These are phyloP conservation scores for Ophiosphaerella herpotricha DNA, from an alignment of 2,329 filamentous ascomycete genomes.

Conservation along the genomic window DNA sequence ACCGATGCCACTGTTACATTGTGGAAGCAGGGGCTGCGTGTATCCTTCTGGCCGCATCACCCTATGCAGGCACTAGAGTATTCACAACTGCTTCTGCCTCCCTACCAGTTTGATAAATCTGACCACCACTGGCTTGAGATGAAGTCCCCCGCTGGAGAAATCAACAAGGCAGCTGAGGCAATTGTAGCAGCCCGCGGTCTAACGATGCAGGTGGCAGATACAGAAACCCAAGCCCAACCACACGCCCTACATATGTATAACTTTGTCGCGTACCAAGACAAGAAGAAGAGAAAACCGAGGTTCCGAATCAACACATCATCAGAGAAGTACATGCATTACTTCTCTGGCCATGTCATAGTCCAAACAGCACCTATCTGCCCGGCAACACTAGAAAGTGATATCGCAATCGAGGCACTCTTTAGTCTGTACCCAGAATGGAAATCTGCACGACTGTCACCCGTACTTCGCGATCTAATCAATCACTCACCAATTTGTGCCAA, in stretches of 20 bases:
- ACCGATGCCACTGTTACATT: constrained; percentile 37
- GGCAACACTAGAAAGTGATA: constrained; percentile 46
- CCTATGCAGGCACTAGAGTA: constrained; percentile 30
- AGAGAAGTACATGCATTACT: constrained; percentile 39
- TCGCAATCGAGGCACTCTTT: constrained; percentile 38
- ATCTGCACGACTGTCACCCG: constrained; percentile 1
- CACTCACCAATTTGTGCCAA: constrained; percentile 30
- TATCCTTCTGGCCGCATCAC: constrained; percentile 49
- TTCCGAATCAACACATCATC: constrained; percentile 52
- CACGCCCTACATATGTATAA: constrained; percentile 8
- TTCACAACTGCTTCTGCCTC: constrained; percentile 40
- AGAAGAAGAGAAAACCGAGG: neutral
- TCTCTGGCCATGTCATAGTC: constrained; percentile 49
- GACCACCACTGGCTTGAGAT: constrained; percentile 24
- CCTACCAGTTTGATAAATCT: constrained; percentile 31
- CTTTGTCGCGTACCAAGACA: constrained; percentile 13
- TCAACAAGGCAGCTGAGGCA: neutral
- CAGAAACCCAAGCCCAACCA: too few species aligned
- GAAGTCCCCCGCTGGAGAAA: constrained; percentile 1
- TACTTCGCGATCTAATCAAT: constrained; percentile 9
- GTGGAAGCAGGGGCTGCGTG: constrained; percentile 48
- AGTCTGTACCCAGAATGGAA: constrained; percentile 34
- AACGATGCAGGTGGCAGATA: too few species aligned
- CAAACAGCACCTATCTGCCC: constrained; percentile 48
- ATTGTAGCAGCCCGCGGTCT: too few species aligned